Base-by-base conservation (phyloP, 1,284 basidiomycete genomes). In the Sphaerobolus stellatus region DNA sequence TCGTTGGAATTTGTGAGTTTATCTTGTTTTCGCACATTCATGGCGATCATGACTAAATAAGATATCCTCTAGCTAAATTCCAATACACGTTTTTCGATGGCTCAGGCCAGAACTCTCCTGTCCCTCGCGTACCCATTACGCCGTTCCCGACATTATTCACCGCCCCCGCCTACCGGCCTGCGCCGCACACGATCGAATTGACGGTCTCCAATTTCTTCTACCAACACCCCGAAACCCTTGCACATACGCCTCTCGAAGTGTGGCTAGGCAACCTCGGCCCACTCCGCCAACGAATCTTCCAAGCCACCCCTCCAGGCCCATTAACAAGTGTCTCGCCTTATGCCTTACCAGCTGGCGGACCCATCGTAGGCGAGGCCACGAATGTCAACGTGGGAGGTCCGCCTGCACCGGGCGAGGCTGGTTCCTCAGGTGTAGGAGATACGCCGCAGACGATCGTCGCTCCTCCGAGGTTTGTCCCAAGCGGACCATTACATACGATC, bases 11-110 rank as follows among this genome's bases (percentile, higher is more conserved):
- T 52, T 92, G 93, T 94, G 72, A 72, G 92, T 82, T 9, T 31
- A 18, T 33, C n/a, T 24, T 22, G 6, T 41, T 40, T 43, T 29
- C 13, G 25, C 8, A 18, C 18, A 28, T 34, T 30, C 13, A 11
- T 22, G 7, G 11, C 27, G 22, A 6, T n/a, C 65, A n/a, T 58
- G 66, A 60, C 61, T 53, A 53, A 52, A 61, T 54, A 56, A 62
- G 34, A 30, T 25, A 31, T 55, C 55, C 46, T 59, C 43, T 59
- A 92, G 90, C 90, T 52, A 92, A 92, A 71, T 94, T 94, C 71
- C 90, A 93, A 68, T 94, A 93, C 68, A 92, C 92, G n/a, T 94
- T 93, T 68, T 94, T 94, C 66, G 92, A 94, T 65, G 90, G 90
- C 5, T 86, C 90, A 67, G 87, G 87, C 18, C 82, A 88, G 63